Evolutionary conservation across 2,329 filamentous ascomycete genomes (phyloP).

Genomic region (Colletotrichum tamarilloi): DNA sequence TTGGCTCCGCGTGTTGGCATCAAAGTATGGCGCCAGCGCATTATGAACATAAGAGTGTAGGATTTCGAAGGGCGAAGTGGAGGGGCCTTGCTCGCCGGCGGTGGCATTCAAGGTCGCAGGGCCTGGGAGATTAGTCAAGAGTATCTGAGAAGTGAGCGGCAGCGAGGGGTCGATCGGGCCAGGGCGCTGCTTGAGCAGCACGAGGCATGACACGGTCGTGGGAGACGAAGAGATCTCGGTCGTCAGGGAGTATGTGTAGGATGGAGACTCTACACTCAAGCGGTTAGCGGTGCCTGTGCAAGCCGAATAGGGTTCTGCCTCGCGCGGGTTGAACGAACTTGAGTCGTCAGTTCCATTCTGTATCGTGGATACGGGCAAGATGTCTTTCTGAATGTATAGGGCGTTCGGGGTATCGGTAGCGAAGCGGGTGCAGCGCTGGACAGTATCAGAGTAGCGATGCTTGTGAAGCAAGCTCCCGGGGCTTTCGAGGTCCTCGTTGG

Average conservation of each 20-base stretch:
- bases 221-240: conserved; percentile 83
- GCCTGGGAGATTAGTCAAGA: conserved; percentile 91
- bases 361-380: conserved; percentile 63
- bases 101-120: conserved; percentile 76
- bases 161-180: conserved; percentile 86
- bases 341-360: conserved; percentile 57
- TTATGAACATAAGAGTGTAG: conserved; percentile 92
- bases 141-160: conserved; percentile 88
- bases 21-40: conserved; percentile 94
- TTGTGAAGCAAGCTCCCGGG: conserved; percentile 86
- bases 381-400: conserved; percentile 91
- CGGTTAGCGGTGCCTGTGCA: conserved; percentile 41
- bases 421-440: conserved; percentile 89
- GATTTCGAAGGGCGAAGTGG: conserved; percentile 88
- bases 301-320: neutral
- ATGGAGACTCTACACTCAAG: conserved; percentile 51
- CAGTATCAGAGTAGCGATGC: conserved; percentile 78
- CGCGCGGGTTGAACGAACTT: conserved; percentile 25
- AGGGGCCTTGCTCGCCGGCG: conserved; percentile 76
- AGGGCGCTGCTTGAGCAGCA: conserved; percentile 84
- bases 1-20: conserved; percentile 90
- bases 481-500: conserved; percentile 81
- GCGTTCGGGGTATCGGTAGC: conserved; percentile 88
- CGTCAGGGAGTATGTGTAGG: conserved; percentile 82
- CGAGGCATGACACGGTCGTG: conserved; percentile 86